Conservation (phyloP, 1,284 basidiomycete species). For the Marasmius tenuissimus region DNA sequence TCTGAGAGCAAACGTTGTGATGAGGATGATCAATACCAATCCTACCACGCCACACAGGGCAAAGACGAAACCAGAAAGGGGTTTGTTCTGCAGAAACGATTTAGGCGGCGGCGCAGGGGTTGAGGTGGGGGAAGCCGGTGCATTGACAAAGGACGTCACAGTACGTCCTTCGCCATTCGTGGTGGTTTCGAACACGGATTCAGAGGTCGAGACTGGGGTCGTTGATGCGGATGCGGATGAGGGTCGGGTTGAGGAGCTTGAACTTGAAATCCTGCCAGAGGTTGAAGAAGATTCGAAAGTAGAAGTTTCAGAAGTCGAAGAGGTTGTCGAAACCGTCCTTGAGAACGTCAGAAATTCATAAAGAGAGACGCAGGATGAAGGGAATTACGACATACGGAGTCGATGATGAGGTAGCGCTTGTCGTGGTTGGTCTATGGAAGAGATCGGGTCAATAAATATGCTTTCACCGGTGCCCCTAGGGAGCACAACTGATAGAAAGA, state of each 20-base stretch:
- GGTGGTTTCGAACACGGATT: constrained; percentile 10
- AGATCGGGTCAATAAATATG: background rate
- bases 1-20: constrained; percentile 50
- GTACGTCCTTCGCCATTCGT: constrained; percentile 22
- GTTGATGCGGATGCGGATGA: constrained; percentile 5
- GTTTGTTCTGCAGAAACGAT: constrained; percentile 63
- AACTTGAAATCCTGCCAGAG: constrained; percentile 17
- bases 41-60: constrained; percentile 49
- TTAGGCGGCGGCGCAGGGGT: constrained; percentile 21
- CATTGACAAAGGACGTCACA: constrained; percentile 24
- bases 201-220: constrained; percentile 5
- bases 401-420: constrained; percentile 1
- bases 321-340: constrained; percentile 18
- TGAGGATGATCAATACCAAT: constrained; percentile 44
- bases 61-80: constrained; percentile 58
- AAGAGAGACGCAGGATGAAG: background rate
- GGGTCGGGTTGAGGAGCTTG: constrained; percentile 12
- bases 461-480: background rate
- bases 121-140: constrained; percentile 14
- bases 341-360: background rate
- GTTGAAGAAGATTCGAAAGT: constrained; percentile 11
- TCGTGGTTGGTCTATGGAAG: background rate
- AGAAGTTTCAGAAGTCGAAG: constrained; percentile 18
- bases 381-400: constrained; percentile 5
- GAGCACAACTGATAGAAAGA: no score